Conservation (phyloP, 2,329 filamentous ascomycete species). For the Tympanopsis confertula region DNA sequence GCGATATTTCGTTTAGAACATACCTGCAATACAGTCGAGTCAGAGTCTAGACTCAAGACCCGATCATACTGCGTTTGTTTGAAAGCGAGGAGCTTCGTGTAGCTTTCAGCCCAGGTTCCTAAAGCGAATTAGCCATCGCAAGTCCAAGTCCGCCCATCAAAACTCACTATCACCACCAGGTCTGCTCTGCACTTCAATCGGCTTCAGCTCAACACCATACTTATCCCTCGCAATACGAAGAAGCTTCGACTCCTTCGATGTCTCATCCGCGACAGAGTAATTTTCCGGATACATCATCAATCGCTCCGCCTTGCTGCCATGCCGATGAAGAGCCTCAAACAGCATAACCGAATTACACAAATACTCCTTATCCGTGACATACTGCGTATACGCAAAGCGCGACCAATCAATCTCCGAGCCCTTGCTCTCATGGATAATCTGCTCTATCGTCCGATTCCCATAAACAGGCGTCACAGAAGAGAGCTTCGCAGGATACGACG, state of each 20-base stretch:
- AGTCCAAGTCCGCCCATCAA: neutral
- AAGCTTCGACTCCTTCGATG: conserved; percentile 1
- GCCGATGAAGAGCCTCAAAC: neutral
- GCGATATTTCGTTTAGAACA: too few species aligned
- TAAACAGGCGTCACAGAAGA: too few species aligned
- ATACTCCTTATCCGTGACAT: neutral
- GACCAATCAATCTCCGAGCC: neutral
- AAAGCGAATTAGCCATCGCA: conserved; percentile 13
- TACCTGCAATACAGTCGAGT: neutral
- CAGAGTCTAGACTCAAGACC: conserved; percentile 33
- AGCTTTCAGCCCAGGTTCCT: conserved; percentile 36
- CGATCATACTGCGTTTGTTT: conserved; percentile 41
- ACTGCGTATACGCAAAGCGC: neutral
- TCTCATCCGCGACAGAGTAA: neutral
- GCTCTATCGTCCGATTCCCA: too few species aligned
- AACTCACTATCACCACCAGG: neutral
- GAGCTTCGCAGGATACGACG: too few species aligned
- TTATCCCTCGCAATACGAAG: conserved; percentile 4
- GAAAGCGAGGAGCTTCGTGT: conserved; percentile 46
- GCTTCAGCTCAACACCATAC: conserved; percentile 5
- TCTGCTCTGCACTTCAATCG: conserved; percentile 4
- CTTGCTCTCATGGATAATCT: too few species aligned
- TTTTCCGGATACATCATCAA: conserved; percentile 23
- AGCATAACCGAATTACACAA: neutral
- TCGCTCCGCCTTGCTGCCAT: conserved; percentile 19